Base-by-base conservation (phyloP, 164 flowering plant species). In the Vitis labrusca region DNA sequence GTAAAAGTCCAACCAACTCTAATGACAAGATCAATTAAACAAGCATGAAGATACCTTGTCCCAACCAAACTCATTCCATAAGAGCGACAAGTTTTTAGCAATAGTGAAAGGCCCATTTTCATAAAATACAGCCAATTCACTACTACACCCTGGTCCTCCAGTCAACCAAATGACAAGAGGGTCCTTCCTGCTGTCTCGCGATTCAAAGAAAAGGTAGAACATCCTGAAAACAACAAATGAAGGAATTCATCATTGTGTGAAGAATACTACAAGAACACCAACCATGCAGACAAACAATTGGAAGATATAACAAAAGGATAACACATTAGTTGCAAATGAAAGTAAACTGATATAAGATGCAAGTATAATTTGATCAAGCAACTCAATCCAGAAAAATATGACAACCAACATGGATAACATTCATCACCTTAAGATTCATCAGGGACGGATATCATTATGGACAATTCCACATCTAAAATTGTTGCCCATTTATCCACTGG, bases 21-120 rank as follows among this genome's bases (percentile, higher is more conserved):
- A 32, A 6, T 32, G 44, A 32, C 7, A 32, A 32, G 44, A 32
- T 32, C 7, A 5, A 32, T 4, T 32, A 32, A 32, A 32, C 44
- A 32, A 32, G 44, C 44, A 12, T 8, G 50, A 9, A 32, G 2
- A 12, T 75, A 83, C 86, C 86, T 77, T 70, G 70, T 83, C 84
- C 86, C 86, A 83, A 32, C 86, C 84, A 69, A 77, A 73, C 69
- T 81, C 81, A 63, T 83, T 81, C 84, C 84, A 81, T 3, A 71
- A 73, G 48, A 83, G 84, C 14, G 86, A 79, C 79, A 83, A 17
- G 72, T 83, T 83, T 10, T 77, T 30, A 10, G 82, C 74, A 51
- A 81, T 75, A 53, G 23, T 59, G 65, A 76, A 79, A 52, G 82
- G 82, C 63, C 82, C 82, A 56, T 79, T 79, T 68, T 79, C 82